Base-by-base conservation (phyloP, 2,329 filamentous ascomycete species). In the Volutella citrinella region DNA sequence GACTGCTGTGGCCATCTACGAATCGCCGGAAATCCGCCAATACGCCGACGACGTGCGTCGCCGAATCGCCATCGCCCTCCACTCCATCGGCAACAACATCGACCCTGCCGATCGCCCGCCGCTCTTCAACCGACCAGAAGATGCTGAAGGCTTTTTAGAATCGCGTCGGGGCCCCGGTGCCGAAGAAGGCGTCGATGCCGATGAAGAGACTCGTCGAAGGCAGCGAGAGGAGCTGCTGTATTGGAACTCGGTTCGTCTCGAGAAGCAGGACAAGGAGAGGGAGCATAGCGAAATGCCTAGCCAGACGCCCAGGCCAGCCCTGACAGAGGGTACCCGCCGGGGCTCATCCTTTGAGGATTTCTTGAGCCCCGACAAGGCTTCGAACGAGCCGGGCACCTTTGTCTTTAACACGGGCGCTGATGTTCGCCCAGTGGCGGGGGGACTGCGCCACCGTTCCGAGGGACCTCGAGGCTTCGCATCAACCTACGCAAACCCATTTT, bases 151-250 rank as follows among this genome's bases (percentile, higher is more conserved):
- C 8, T 82, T 82, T 51, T 53, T 80, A 36, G 61, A 71, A 47
- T 77, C 76, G 8, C 62, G 68, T n/a, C 63, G 64, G 17, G 62
- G 57, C 14, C 46, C 47, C 5, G 60, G 61, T 13, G 61, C 60
- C 31, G 65, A 72, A 19, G 52, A 62, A 3, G 73, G 66, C 12
- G 70, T 82, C 15, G 78, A 80, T 20, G 78, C 77, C 35, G 79
- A 83, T 46, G 77, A 81, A 32, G 79, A 78, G 45, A 74, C 70
- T 15, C 69, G 74, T 33, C 71, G 73, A 45, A 66, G 76, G 38
- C 79, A 83, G 54, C 69, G 78, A 22, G 78, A 82, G 49, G 79
- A 83, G 57, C 54, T 83, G 40, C 64, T 82, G 58, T 82, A 80
- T 48, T 83, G 79, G 79, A 83, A 83, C 50, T 66, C 72, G 4